A percentile compares a stretch with the other conserved stretches of the same genome.
Conservation (phyloP, 176 grass and related monocot genomes). For the Ensete ventricosum region DNA sequence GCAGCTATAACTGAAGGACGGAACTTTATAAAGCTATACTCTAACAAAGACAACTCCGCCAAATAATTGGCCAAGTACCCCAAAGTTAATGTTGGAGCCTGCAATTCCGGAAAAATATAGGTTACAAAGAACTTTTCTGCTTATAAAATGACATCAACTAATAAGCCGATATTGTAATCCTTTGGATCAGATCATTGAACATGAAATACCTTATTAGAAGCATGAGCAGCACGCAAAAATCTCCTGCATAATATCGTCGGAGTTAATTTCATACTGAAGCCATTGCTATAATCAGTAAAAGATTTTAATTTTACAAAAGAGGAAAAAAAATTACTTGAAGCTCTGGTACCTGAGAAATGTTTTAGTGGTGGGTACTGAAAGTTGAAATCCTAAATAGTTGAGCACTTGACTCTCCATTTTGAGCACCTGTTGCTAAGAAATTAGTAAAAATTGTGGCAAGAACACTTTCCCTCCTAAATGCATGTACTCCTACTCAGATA, state of each 20-base stretch:
- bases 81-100: conserved; percentile 39
- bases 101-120: conserved; percentile 1
- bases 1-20: conserved; percentile 74
- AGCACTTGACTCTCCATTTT: conserved; percentile 70
- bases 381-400: conserved; percentile 46
- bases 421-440: conserved; percentile 41
- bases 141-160: too few relatives aligned
- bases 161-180: too few relatives aligned
- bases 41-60: conserved; percentile 55
- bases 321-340: conserved; percentile 11
- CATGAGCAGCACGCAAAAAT: conserved; percentile 71
- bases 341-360: conserved; percentile 68
- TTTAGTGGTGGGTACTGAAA: conserved; percentile 75
- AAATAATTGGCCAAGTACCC: conserved; percentile 73
- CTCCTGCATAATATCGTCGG: conserved; percentile 37
- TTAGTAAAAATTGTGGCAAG: too few relatives aligned
- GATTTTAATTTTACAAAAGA: conserved; percentile 4
- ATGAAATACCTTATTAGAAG: conserved; percentile 41
- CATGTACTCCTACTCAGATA: background rate
- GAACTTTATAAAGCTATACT: conserved; percentile 66
- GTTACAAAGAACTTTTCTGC: background rate
- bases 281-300: background rate
- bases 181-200: background rate
- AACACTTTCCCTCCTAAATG: background rate
- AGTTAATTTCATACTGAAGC: background rate